Evolutionary conservation across 2,329 filamentous ascomycete species (phyloP), one percentile per base, ranked within the genome.

Genomic region (Metarhizium robertsii): DNA sequence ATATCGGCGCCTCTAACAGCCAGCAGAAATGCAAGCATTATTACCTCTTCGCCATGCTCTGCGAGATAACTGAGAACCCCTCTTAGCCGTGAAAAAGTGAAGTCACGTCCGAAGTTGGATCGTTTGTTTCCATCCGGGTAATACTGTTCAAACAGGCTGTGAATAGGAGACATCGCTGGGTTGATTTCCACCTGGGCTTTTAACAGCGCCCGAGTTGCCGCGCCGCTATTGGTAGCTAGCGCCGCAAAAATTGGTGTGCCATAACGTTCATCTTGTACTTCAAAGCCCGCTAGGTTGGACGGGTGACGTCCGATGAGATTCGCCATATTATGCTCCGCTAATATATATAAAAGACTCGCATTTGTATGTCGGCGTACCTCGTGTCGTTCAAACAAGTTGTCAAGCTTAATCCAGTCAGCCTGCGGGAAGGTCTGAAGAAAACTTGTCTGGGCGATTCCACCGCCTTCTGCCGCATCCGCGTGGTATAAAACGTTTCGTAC

Each of bases 1-100:
- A 25, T 25, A 25, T 25, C 25, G 25, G 3, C 25, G 25, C 3
- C 3, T 25, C 25, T 25, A 3, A 4, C 25, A 45, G n/a, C 42
- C 14, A 45, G 42, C 2, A 45, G 42, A 45, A 45, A 45, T 16
- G 42, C 13, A 16, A 16, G 14, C 5, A 20, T 29, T 1, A 32
- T 18, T 78, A 52, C 84, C 84, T 84, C 84, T 87, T 45, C 81
- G 75, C 59, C 70, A 81, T 50, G 82, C 78, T 53, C 51, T 45
- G 52, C 38, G 32, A 58, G 10, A 45, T 54, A 34, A 29, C 42
- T 56, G 36, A 52, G 25, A 36, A 54, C n/a, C 6, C 13, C 14
- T 50, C 38, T 30, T 40, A 36, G 3, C 40, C 38, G 47, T 52
- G 32, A 38, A 32, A 58, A 56, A 20, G 8, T 52, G 42, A 55